Conservation (phyloP, 2,329 filamentous ascomycete species). For the Ophiostoma piceae region DNA sequence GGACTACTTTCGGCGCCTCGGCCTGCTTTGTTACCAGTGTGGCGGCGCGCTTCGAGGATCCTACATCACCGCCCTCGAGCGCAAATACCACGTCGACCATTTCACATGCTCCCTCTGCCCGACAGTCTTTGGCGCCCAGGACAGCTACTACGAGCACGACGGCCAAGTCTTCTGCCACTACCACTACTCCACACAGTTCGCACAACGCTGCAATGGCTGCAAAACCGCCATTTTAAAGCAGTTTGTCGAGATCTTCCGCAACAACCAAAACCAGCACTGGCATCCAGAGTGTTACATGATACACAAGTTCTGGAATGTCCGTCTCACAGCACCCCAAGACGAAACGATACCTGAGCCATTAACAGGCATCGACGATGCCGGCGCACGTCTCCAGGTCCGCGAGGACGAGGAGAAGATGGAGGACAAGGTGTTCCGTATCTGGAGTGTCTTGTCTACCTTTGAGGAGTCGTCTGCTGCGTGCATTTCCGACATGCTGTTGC, state of each 20-base stretch:
- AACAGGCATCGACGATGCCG: slow-evolving; percentile 44
- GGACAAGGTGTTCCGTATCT: slow-evolving; percentile 95
- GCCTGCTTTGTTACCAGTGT: slow-evolving; percentile 86
- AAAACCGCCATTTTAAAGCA: slow-evolving; percentile 97
- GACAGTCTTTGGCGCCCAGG: slow-evolving; percentile 95
- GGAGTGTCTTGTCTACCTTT: slow-evolving; percentile 94
- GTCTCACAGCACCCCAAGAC: slow-evolving; percentile 61
- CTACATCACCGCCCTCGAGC: slow-evolving; percentile 95
- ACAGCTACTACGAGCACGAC: slow-evolving; percentile 98
- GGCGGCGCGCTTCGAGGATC: slow-evolving; percentile 89
- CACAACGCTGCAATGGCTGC: slow-evolving; percentile 92
- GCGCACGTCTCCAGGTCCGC: slow-evolving; percentile 69
- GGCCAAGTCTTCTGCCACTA: slow-evolving; percentile 96
- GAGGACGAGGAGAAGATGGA: slow-evolving; percentile 91
- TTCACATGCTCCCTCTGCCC: slow-evolving; percentile 97
- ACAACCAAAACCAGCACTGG: slow-evolving; percentile 98
- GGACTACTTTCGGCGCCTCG: slow-evolving; percentile 91
- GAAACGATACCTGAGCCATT: slow-evolving; percentile 32
- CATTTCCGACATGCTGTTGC: slow-evolving; percentile 97
- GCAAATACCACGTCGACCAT: slow-evolving; percentile 98
- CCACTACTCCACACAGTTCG: slow-evolving; percentile 96
- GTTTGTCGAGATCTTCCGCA: slow-evolving; percentile 97
- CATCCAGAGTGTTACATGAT: slow-evolving; percentile 99
- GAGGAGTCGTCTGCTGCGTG: slow-evolving; percentile 97
- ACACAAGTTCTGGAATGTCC: slow-evolving; percentile 99